Evolutionary conservation across 768 basidiomycete genomes (phyloP).

Genomic region (Ephemerocybe angulata): DNA sequence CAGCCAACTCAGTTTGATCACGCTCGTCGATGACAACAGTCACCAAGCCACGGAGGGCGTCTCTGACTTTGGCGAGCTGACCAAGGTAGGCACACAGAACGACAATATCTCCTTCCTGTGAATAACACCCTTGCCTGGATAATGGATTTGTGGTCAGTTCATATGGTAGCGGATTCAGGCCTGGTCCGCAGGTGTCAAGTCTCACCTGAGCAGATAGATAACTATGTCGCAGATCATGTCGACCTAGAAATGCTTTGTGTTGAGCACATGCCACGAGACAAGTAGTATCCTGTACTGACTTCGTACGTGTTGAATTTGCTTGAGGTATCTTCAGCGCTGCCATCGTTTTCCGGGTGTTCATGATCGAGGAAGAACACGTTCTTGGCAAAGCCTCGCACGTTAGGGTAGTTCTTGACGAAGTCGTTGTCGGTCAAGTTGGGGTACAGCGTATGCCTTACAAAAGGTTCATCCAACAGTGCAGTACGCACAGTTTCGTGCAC

Average conservation of each 20-base stretch:
- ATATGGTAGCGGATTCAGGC: not conserved
- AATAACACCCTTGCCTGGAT: constrained; percentile 42
- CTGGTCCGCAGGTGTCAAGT: not conserved
- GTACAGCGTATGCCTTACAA: constrained; percentile 55
- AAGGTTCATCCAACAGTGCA: not conserved
- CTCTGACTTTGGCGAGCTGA: constrained; percentile 38
- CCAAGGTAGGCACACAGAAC: constrained; percentile 47
- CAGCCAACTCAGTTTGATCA: constrained; percentile 58
- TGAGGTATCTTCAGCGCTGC: constrained; percentile 53
- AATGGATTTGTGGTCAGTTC: too few species aligned
- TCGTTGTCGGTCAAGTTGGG: constrained; percentile 56
- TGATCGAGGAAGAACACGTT: constrained; percentile 71
- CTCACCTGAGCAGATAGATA: constrained; percentile 38
- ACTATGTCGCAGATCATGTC: constrained; percentile 44
- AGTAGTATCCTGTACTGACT: constrained; percentile 29
- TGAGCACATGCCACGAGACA: not conserved
- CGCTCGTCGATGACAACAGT: constrained; percentile 67
- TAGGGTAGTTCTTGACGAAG: constrained; percentile 45
- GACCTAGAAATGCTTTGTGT: constrained; percentile 24
- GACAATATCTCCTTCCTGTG: constrained; percentile 44
- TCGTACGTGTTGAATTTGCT: constrained; percentile 70
- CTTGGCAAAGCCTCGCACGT: constrained; percentile 58
- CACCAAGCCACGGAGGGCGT: constrained; percentile 41
- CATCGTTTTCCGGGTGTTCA: constrained; percentile 50
- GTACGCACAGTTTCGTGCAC: not conserved